These are phyloP conservation scores for Pleomassaria siparia DNA, from an alignment of 2,329 filamentous ascomycete species.

Conservation along the genomic window DNA sequence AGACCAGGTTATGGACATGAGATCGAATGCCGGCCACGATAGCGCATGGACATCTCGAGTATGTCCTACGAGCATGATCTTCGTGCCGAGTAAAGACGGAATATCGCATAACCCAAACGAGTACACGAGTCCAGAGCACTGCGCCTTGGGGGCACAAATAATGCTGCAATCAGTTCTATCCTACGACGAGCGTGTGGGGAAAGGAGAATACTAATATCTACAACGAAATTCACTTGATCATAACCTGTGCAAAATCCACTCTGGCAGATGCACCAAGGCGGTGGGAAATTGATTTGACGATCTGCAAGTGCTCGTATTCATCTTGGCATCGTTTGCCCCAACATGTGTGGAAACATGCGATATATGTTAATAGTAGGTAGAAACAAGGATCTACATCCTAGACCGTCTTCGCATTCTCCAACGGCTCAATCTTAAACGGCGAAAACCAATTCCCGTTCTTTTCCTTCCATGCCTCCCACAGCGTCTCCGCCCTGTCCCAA, in stretches of 20 bases:
- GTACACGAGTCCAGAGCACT: conserved; percentile 47
- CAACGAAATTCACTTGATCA: no score
- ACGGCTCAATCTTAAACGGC: conserved; percentile 13
- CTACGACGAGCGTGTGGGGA: conserved; percentile 23
- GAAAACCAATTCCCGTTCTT: conserved; percentile 11
- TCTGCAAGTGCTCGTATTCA: no score
- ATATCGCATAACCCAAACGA: conserved; percentile 49
- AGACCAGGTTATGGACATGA: conserved; percentile 29
- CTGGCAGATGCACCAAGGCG: no score
- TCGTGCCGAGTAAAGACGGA: conserved; percentile 47
- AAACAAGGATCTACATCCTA: neutral
- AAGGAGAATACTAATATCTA: conserved; percentile 15
- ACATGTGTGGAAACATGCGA: no score
- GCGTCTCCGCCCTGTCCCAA: conserved; percentile 14
- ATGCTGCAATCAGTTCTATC: conserved; percentile 43
- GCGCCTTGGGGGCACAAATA: conserved; percentile 49
- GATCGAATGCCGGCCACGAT: conserved; percentile 29
- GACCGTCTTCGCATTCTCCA: conserved; percentile 10
- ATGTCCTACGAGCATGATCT: conserved; percentile 46
- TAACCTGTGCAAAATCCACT: no score
- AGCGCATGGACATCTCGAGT: conserved; percentile 30
- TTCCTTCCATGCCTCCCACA: conserved; percentile 16
- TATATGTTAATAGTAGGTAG: neutral
- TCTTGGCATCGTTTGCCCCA: no score
- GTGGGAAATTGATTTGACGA: no score